These are phyloP conservation scores for Sarocladiaceae sp. DNA, from an alignment of 2,329 filamentous ascomycete species.

Conservation along the genomic window DNA sequence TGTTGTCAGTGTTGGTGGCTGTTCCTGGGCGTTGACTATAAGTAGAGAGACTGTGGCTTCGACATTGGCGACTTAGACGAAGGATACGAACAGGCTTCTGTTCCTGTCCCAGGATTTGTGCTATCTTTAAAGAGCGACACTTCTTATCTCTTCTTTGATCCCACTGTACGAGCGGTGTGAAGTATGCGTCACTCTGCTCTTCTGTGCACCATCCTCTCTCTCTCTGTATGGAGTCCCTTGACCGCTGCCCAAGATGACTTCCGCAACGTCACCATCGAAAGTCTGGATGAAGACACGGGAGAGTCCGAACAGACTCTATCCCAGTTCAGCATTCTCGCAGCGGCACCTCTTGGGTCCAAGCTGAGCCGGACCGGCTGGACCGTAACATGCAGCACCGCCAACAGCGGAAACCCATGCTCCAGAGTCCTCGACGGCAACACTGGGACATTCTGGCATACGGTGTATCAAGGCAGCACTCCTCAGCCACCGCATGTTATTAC, in stretches of 20 bases:
- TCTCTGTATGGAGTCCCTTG: not conserved
- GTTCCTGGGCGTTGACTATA: too few species aligned
- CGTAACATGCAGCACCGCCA: conserved; percentile 21
- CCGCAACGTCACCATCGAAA: not conserved
- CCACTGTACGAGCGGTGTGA: too few species aligned
- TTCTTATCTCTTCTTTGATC: too few species aligned
- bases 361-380: conserved; percentile 17
- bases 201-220: too few species aligned
- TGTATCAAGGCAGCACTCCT: conserved; percentile 6
- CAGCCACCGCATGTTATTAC: conserved; percentile 23
- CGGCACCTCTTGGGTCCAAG: conserved; percentile 10
- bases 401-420: conserved; percentile 21
- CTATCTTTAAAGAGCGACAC: too few species aligned
- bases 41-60: too few species aligned
- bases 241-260: not conserved
- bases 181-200: too few species aligned
- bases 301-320: not conserved
- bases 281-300: not conserved
- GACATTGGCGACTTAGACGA: too few species aligned
- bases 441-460: conserved; percentile 23
- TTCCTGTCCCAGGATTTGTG: too few species aligned
- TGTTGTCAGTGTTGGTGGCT: too few species aligned
- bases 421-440: conserved; percentile 23
- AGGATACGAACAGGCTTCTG: too few species aligned
- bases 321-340: conserved; percentile 9